Conservation (phyloP, 2,329 filamentous ascomycete species). For the Colletotrichum sidae region DNA sequence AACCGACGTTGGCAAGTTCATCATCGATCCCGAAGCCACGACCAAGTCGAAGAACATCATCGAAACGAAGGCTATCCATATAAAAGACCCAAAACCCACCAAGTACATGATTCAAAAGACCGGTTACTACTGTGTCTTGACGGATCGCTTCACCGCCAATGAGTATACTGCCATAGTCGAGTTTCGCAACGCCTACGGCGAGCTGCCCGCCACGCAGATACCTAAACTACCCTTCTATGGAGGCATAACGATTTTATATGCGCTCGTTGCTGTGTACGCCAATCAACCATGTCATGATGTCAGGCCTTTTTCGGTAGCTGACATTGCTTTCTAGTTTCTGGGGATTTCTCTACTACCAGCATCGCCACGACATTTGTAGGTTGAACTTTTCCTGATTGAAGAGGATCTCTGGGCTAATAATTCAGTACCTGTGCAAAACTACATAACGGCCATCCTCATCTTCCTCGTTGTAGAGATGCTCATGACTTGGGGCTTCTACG, state of each 20-base stretch:
- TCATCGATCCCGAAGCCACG: constrained; percentile 81
- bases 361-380: constrained; percentile 79
- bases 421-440: constrained; percentile 93
- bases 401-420: neutral
- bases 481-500: constrained; percentile 98
- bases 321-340: constrained; percentile 71
- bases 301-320: constrained; percentile 30
- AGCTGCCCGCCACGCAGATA: constrained; percentile 94
- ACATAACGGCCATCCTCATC: constrained; percentile 95
- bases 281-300: constrained; percentile 32
- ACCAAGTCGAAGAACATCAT: constrained; percentile 78
- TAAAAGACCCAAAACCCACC: constrained; percentile 78
- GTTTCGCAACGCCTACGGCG: constrained; percentile 96
- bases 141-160: constrained; percentile 73
- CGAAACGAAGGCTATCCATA: constrained; percentile 82
- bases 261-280: constrained; percentile 78
- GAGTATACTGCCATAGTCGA: constrained; percentile 86
- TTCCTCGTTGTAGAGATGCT: constrained; percentile 97
- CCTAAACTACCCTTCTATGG: constrained; percentile 98
- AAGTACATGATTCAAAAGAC: constrained; percentile 90
- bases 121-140: constrained; percentile 95
- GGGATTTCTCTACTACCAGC: constrained; percentile 95
- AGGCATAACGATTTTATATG: constrained; percentile 92
- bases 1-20: constrained; percentile 85
- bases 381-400: neutral